Conservation (phyloP, 2,329 filamentous ascomycete species). For the Xylariaceae sp. region DNA sequence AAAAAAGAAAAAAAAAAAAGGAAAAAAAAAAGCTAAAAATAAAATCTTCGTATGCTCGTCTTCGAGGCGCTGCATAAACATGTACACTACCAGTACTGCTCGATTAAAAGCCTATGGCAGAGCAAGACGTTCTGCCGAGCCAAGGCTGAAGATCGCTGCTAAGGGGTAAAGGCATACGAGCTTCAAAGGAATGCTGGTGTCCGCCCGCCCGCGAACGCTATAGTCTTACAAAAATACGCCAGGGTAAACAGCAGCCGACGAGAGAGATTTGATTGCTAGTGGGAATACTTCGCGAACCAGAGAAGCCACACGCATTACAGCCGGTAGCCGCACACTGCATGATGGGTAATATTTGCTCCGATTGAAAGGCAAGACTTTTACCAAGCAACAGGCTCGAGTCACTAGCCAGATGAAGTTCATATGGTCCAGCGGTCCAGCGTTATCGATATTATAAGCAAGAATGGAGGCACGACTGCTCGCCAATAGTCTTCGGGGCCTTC, state of each 20-base stretch:
- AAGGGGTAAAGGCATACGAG: not conserved
- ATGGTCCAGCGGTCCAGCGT: not conserved
- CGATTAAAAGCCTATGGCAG: not conserved
- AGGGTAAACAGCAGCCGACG: slow-evolving; percentile 15
- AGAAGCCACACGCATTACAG: slow-evolving; percentile 16
- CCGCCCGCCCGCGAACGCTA: not conserved
- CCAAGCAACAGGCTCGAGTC: slow-evolving; percentile 7
- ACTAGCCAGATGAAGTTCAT: not conserved
- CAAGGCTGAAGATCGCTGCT: slow-evolving; percentile 2
- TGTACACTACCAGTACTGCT: not conserved
- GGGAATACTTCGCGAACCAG: slow-evolving; percentile 21
- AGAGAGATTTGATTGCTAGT: slow-evolving; percentile 17
- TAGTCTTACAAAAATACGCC: slow-evolving; percentile 12
- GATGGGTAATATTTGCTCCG: slow-evolving; percentile 9
- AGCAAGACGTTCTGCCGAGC: not conserved
- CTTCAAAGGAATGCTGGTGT: too few relatives aligned
- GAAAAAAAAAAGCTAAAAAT: too few relatives aligned
- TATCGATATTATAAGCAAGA: slow-evolving; percentile 1
- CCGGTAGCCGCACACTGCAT: slow-evolving; percentile 23
- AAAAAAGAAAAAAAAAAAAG: too few relatives aligned
- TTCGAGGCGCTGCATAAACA: not conserved
- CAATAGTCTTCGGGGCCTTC: slow-evolving; percentile 1
- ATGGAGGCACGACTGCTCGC: not conserved
- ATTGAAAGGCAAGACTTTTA: slow-evolving; percentile 14
- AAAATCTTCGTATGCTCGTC: slow-evolving; percentile 1